These are phyloP conservation scores for Trifolium fragiferum DNA, from an alignment of 306 rosid genomes.

Conservation along the genomic window DNA sequence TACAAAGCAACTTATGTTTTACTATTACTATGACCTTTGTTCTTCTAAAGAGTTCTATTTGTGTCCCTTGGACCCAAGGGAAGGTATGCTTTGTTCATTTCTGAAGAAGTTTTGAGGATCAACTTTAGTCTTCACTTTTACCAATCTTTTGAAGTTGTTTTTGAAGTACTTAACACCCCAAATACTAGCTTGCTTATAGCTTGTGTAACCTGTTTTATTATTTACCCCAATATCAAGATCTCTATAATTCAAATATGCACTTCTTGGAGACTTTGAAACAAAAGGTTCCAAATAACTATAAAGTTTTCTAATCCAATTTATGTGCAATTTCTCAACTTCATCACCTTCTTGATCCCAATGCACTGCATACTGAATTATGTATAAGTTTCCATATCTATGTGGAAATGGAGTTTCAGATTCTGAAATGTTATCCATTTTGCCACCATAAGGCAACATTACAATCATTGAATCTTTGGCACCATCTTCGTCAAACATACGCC, in stretches of 20 bases:
- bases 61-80: background rate
- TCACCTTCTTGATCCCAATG: slow-evolving; percentile 41
- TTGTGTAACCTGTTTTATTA: slow-evolving; percentile 37
- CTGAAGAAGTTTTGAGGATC: slow-evolving; percentile 36
- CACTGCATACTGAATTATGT: slow-evolving; percentile 30
- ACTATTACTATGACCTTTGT: background rate
- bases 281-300: slow-evolving; percentile 6
- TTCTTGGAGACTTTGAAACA: slow-evolving; percentile 15
- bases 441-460: slow-evolving; percentile 44
- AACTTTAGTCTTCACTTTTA: slow-evolving; percentile 38
- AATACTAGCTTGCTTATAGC: slow-evolving; percentile 39
- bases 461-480: slow-evolving; percentile 20
- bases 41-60: background rate
- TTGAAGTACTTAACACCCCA: slow-evolving; percentile 45
- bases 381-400: slow-evolving; percentile 42
- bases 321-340: slow-evolving; percentile 22
- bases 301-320: slow-evolving; percentile 39
- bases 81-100: slow-evolving; percentile 23
- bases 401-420: slow-evolving; percentile 49
- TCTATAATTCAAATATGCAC: background rate
- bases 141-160: slow-evolving; percentile 39
- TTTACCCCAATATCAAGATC: slow-evolving; percentile 21
- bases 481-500: slow-evolving; percentile 41
- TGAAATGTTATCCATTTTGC: slow-evolving; percentile 45
- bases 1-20: background rate